Evolutionary conservation across 768 basidiomycete species (phyloP), one percentile per base, ranked within the genome.

Genomic region (Naganishia vishniacii): DNA sequence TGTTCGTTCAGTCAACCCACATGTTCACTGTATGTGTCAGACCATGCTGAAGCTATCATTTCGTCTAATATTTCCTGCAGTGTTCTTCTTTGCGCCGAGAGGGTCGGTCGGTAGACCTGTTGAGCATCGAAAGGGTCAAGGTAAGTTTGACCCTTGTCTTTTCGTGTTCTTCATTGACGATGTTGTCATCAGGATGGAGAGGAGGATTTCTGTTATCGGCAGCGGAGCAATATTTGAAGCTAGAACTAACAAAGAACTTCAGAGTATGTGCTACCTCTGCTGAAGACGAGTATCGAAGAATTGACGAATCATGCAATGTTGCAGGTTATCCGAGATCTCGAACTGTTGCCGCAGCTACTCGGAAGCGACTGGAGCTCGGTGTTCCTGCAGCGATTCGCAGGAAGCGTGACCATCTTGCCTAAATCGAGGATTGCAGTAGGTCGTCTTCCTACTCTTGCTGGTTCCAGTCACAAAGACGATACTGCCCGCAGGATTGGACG

Each of bases 331-430:
- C 87, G 95, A 44, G 95, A 98, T 75, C 82, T 99, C 1, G 95
- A 99, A 73, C 83, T 99, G 23, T 81, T 98, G 61, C 95, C 95
- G n/a, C 87, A 91, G 64, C 71, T 98, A 2, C 80, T 94, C 5
- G 93, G 93, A 1, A 91, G 86, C 73, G 94, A 99, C 75, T 98
- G 94, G 94, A 91, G 89, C 0, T 88, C 88, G 67, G 91, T 98
- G 12, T 99, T 98, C 74, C 79, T 98, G 53, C 95, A 98, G 76
- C 84, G 90, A 53, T 97, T 95, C 73, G 91, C 81, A 72, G 80
- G 80, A 0, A 77, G 76, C 25, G 65, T 78, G 18, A 75, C 77
- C 26, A 69, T 77, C 61, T 78, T 72, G 62, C 79, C 75, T 4
- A 85, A 85, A 77, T 90, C 89, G 11, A 83, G 88, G 34, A 73